Base-by-base conservation (phyloP, 805 yeast species). In the Tetrapisispora iriomotensis region DNA sequence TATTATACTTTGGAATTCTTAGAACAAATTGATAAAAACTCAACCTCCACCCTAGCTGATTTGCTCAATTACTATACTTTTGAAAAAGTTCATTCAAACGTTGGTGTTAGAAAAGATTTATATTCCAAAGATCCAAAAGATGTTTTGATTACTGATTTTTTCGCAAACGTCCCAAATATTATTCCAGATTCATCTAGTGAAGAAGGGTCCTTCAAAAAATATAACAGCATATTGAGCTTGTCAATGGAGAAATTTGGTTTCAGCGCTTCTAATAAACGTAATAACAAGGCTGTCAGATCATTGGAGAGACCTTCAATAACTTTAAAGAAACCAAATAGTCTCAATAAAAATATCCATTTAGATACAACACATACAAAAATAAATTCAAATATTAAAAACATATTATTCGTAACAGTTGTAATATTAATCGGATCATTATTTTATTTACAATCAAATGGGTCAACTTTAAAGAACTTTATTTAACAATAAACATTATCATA, bases 101-200 rank as follows among this genome's bases (percentile, higher is more conserved):
- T 95, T 1, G 99, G 99, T n/a, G 78, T 92, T 28, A 71, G 94
- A 46, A 75, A 86, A 0, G 96, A 88, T 56, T 62, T 84, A 43
- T 85, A 76, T 61, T 59, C 71, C 32, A 71, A 94, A 51, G 74
- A 82, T 45, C 57, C 55, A 18, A 50, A 53, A 20, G 75, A 82
- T 30, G 94, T 87, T 4, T 64, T 76, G 39, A 72, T 92, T 47
- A 88, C 97, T 0, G 97, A 92, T 56, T 92, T 92, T 58, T 88
- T 92, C 51, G 98, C 96, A 2, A 86, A 86, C 49, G 82, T 87
- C 17, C 96, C 87, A 59, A 76, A 79, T 40, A 82, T 83, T 2
- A 71, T 82, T 3, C 61, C 77, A n/a, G 86, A 79, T 50, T 68
- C 33, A 17, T 22, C 31, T 9, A 24, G 28, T 8, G 34, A 37